phyloP scores from a whole-genome alignment of 768 basidiomycete species.

The Psilocybe tampanensis region DNA sequence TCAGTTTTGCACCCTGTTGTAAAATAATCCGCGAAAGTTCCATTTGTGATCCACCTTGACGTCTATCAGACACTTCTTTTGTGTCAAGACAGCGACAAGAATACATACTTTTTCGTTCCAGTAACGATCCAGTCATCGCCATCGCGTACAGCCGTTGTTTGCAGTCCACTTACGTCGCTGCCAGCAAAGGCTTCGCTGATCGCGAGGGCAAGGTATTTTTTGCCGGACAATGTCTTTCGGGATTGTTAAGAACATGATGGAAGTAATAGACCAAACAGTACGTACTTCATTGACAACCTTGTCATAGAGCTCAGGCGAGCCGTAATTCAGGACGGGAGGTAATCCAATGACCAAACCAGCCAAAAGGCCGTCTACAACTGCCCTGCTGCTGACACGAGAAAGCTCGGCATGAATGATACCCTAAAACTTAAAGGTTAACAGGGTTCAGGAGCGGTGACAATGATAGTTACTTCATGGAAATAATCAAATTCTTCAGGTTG shows the following conservation, averaged over 20 bases:
- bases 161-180: slow-evolving; percentile 82
- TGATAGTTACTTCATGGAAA: slow-evolving; percentile 77
- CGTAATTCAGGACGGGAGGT: slow-evolving; percentile 89
- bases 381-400: slow-evolving; percentile 80
- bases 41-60: slow-evolving; percentile 88
- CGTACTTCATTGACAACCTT: slow-evolving; percentile 71
- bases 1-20: slow-evolving; percentile 78
- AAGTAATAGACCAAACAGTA: not conserved
- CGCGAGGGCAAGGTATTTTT: slow-evolving; percentile 87
- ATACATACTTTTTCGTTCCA: slow-evolving; percentile 85
- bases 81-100: not conserved
- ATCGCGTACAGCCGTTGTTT: slow-evolving; percentile 83
- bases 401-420: slow-evolving; percentile 83
- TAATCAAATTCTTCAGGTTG: slow-evolving; percentile 90
- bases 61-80: not conserved
- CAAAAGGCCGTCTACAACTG: slow-evolving; percentile 85
- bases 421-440: slow-evolving; percentile 33
- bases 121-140: slow-evolving; percentile 88
- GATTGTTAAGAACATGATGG: not conserved
- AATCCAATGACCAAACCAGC: slow-evolving; percentile 86
- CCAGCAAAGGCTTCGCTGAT: slow-evolving; percentile 95
- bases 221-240: slow-evolving; percentile 55
- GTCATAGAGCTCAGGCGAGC: slow-evolving; percentile 68
- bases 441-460: not conserved
- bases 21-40: slow-evolving; percentile 84